Evolutionary conservation across 2,329 filamentous ascomycete genomes (phyloP).

Genomic region (Stagonosporopsis chrysanthemi): DNA sequence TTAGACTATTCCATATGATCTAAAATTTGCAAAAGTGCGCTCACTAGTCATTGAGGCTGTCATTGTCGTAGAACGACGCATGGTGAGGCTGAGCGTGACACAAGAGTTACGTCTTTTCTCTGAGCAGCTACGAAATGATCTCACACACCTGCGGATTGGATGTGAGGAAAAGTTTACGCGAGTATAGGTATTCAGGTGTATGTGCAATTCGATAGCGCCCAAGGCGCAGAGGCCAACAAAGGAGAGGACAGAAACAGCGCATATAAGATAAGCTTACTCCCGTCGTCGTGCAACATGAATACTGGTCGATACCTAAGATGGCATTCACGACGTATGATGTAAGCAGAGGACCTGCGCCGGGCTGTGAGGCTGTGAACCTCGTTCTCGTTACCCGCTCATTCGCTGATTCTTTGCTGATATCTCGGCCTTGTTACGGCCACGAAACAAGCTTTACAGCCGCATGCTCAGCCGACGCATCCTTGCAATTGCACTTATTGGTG

Average conservation of each 20-base stretch:
- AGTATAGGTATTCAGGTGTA: not conserved
- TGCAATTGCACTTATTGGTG: not conserved
- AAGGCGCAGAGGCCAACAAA: not conserved
- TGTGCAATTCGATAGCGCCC: not conserved
- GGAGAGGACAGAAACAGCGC: not conserved
- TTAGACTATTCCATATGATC: too few species aligned
- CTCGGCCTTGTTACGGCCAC: not conserved
- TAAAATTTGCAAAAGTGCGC: too few species aligned
- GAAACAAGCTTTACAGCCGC: not conserved
- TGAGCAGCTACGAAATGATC: not conserved
- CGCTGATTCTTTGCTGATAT: not conserved
- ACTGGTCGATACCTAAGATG: not conserved
- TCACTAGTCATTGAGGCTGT: too few species aligned
- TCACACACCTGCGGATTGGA: not conserved
- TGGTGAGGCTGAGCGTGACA: too few species aligned
- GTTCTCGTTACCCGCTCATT: too few species aligned
- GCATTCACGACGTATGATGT: not conserved
- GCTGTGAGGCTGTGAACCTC: not conserved
- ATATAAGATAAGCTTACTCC: slow-evolving; percentile 14
- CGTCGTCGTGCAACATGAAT: not conserved
- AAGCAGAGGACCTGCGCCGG: not conserved
- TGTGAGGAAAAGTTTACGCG: not conserved
- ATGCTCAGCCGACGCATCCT: not conserved
- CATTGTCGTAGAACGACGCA: too few species aligned
- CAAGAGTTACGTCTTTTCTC: too few species aligned